Base-by-base conservation (phyloP, 164 flowering plant genomes). In the Saururus chinensis region DNA sequence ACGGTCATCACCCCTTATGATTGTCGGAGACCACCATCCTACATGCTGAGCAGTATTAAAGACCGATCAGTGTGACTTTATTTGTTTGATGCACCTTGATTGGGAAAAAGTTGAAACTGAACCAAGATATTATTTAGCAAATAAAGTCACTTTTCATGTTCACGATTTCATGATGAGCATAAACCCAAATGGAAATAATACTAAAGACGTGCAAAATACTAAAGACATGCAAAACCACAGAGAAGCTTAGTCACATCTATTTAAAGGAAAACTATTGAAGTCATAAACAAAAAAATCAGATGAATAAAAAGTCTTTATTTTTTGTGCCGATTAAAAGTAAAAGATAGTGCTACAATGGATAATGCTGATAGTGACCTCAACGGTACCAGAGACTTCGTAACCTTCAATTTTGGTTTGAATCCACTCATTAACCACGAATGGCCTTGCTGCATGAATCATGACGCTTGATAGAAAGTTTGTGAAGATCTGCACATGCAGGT, bases 11-110 rank as follows among this genome's bases (percentile, higher is more conserved):
- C 97, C 97, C 82, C 97, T 80, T 63, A 90, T 77, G 57, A 95
- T 80, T 51, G 99, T 95, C 55, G 95, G 99, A 54, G 99, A 90
- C 99, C 99, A 90, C 99, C 97, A 95, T 49, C 99, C 97, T 56
- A 95, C 96, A 71, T 88, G 96, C 99, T 90, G 85, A 56, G 7
- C 7, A 45, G 49, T 4, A 12, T 45, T 45, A 45, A 45, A 45
- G 14, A 45, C 17, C 17, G 2, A 30, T 30, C 6, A 30, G 2
- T 30, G 37, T 6, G 6, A 30, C 37, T 30, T 30, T 30, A 30
- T 30, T 30, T 30, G 37, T 30, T 30, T 30, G 37, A 30, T 30
- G 37, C 37, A 30, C 37, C 37, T 2, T 30, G 6, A 30, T 30
- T 2, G 6, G 37, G 37, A 30, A 30, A 2, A 30, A 30, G 6